These are phyloP conservation scores for Naganishia friedmannii DNA, from an alignment of 768 basidiomycete genomes.

Conservation along the genomic window DNA sequence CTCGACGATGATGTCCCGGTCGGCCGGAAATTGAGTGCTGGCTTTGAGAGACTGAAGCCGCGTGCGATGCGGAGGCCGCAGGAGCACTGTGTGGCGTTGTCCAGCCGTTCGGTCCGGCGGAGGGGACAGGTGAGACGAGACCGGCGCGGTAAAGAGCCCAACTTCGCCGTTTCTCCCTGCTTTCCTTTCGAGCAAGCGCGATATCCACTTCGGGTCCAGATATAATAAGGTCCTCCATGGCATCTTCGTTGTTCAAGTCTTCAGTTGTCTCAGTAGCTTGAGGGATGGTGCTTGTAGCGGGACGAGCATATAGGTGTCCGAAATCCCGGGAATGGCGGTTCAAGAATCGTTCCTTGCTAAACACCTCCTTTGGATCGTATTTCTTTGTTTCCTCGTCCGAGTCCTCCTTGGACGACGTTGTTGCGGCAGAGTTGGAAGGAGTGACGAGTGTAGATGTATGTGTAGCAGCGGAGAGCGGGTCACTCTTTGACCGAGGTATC, in stretches of 20 bases:
- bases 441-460: background rate
- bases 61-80: background rate
- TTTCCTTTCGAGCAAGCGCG: conserved; percentile 20
- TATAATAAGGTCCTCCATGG: background rate
- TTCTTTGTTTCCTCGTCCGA: conserved; percentile 6
- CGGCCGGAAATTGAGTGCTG: background rate
- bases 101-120: background rate
- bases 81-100: conserved; percentile 16
- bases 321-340: conserved; percentile 32
- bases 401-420: background rate
- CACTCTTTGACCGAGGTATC: conserved; percentile 11
- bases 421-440: background rate
- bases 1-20: conserved; percentile 16
- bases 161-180: conserved; percentile 31
- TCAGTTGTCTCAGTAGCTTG: background rate
- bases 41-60: conserved; percentile 6
- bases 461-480: conserved; percentile 5
- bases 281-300: background rate
- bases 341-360: conserved; percentile 31
- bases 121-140: background rate
- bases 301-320: conserved; percentile 28
- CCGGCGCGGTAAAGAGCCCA: conserved; percentile 31
- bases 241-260: background rate
- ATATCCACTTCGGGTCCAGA: conserved; percentile 22
- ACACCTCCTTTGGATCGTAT: conserved; percentile 21